Base-by-base conservation (phyloP, 2,329 filamentous ascomycete species). In the Neospermospora avenae region DNA sequence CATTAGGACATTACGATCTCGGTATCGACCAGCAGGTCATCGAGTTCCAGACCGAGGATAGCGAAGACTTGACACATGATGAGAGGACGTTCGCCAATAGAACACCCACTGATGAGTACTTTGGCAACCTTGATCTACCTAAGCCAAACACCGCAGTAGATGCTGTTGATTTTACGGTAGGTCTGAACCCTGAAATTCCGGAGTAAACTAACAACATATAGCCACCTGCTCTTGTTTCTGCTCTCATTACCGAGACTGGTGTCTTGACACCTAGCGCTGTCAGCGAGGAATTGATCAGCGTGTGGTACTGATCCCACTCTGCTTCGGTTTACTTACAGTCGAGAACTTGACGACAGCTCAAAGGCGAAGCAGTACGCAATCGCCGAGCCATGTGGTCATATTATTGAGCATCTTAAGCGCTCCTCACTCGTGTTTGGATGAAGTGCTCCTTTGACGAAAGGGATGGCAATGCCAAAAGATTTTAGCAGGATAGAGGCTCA, bases 21-120 rank as follows among this genome's bases (percentile, higher is more conserved):
- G 90, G 90, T 0, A 86, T 96, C 66, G 83, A 88, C 71, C 91
- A 96, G 75, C 82, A 85, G 35, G 82, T 96, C 14, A 80, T 95
- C 61, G 84, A 90, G 52, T 96, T 95, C 73, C 81, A 80, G 68
- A 84, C 84, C 1, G 79, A 82, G 4, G 78, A 82, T 62, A 76
- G 79, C 7, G 76, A 79, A 42, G 79, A 84, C 58, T 77, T 68
- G 39, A 58, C 63, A 5, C 63, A 71, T 20, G 68, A 65, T 14
- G 65, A 68, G 52, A 63, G 68, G 51, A 58, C 53, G 16, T 66
- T 67, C 51, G 44, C 55, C 18, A 61, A 67, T 7, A 62, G 55
- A 41, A 67, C 67, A 13, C 65, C 65, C 3, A 62, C 60, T n/a
- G 39, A 35, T 14, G 69, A 69, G 20, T 70, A 71, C 55, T 72